Conservation (phyloP, 2,329 filamentous ascomycete species). For the Neofusicoccum umdonicola region DNA sequence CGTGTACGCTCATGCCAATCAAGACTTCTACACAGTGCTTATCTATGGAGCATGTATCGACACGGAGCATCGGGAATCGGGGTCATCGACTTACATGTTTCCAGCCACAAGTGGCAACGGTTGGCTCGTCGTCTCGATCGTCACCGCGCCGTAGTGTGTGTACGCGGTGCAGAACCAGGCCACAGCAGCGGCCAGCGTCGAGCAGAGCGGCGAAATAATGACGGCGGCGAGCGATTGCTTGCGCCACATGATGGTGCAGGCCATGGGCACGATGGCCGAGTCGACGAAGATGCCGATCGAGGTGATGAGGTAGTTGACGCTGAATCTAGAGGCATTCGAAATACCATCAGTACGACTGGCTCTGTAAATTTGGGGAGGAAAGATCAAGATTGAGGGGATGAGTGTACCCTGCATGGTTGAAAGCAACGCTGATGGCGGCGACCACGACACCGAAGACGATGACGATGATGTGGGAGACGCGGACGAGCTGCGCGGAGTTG, state of each 20-base stretch:
- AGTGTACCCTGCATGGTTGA: conserved; percentile 8
- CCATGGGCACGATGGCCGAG: conserved; percentile 41
- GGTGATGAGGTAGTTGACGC: conserved; percentile 22
- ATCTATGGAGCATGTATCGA: too few relatives aligned
- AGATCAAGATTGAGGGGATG: too few relatives aligned
- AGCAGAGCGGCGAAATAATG: conserved; percentile 50
- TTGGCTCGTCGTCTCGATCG: conserved; percentile 32
- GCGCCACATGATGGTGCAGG: conserved; percentile 39
- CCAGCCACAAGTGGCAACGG: conserved; percentile 20
- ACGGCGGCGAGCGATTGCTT: conserved; percentile 48
- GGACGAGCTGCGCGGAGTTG: conserved; percentile 36
- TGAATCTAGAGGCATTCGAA: not conserved
- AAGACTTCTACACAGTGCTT: too few relatives aligned
- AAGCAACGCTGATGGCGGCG: conserved; percentile 34
- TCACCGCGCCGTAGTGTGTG: conserved; percentile 33
- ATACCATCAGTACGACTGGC: too few relatives aligned
- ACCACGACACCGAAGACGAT: conserved; percentile 42
- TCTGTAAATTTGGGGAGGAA: too few relatives aligned
- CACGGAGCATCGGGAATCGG: too few relatives aligned
- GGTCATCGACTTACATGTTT: conserved; percentile 19
- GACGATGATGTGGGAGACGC: conserved; percentile 41
- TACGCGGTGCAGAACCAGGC: conserved; percentile 37
- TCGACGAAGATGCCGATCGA: conserved; percentile 44
- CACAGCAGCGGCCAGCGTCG: conserved; percentile 50
- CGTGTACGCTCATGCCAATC: too few relatives aligned